Conservation (phyloP, 192 early-diverging fungal species). For the Chytriomyces sp. region DNA sequence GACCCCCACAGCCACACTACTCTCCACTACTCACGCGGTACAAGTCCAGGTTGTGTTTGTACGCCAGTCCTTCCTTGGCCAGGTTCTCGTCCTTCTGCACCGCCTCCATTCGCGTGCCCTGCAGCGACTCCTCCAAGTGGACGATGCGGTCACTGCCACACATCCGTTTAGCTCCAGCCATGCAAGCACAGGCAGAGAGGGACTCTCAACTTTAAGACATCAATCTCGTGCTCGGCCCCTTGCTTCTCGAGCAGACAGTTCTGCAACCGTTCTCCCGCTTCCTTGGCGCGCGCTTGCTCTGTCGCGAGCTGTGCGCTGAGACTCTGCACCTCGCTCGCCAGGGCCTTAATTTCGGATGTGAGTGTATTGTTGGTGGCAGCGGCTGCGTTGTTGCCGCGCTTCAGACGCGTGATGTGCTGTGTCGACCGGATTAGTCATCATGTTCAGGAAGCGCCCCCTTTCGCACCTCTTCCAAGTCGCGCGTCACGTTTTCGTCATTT, state of each 20-base stretch:
- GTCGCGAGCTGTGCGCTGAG: not conserved
- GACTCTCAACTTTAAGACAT: constrained; percentile 2
- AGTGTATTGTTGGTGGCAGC: constrained; percentile 11
- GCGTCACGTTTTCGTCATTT: constrained; percentile 3
- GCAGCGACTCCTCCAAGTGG: constrained; percentile 21
- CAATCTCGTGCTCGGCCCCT: constrained; percentile 16
- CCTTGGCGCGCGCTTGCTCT: constrained; percentile 5
- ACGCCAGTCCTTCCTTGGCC: constrained; percentile 17
- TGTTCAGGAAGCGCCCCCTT: too few species aligned
- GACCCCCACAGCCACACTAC: not conserved
- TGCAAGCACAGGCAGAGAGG: not conserved
- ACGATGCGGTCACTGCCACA: constrained; percentile 14
- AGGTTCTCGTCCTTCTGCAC: constrained; percentile 29
- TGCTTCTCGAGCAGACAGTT: constrained; percentile 3
- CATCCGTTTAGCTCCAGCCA: too few species aligned
- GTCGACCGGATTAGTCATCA: too few species aligned
- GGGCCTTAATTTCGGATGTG: constrained; percentile 22
- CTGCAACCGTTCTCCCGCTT: constrained; percentile 10
- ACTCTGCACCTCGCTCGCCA: not conserved
- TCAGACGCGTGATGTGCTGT: constrained; percentile 11
- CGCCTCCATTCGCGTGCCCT: constrained; percentile 20
- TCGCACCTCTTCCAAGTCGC: constrained; percentile 17
- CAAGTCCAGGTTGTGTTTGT: constrained; percentile 24
- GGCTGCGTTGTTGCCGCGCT: constrained; percentile 7
- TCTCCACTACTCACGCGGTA: constrained; percentile 1